Evolutionary conservation across 768 basidiomycete genomes (phyloP).

Genomic region (Mycena kentingensis): DNA sequence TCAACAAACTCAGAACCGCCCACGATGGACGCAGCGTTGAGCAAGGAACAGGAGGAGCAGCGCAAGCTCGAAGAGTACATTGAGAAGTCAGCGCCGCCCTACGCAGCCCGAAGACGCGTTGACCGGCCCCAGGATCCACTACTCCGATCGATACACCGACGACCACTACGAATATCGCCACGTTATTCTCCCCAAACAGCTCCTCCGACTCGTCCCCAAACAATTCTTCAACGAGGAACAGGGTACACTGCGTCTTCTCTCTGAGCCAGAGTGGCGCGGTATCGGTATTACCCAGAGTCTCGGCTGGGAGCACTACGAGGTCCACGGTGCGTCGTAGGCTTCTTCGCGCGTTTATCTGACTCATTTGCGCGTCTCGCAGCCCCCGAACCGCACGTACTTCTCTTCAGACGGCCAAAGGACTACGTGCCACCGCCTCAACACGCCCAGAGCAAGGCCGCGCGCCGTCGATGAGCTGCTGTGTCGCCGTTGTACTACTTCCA

Average conservation of each 20-base stretch:
- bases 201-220: conserved; percentile 92
- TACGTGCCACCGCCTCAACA: conserved; percentile 57
- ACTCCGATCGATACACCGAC: conserved; percentile 91
- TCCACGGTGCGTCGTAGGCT: conserved; percentile 67
- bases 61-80: conserved; percentile 74
- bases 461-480: conserved; percentile 15
- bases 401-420: conserved; percentile 83
- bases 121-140: conserved; percentile 66
- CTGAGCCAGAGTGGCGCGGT: conserved; percentile 92
- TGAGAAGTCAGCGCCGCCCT: conserved; percentile 56
- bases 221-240: conserved; percentile 75
- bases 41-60: conserved; percentile 41
- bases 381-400: conserved; percentile 90
- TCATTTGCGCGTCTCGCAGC: conserved; percentile 44
- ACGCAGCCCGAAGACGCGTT: conserved; percentile 15
- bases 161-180: conserved; percentile 95
- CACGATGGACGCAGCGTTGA: conserved; percentile 9
- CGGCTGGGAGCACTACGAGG: conserved; percentile 97
- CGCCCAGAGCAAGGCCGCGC: conserved; percentile 26
- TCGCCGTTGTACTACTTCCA: conserved; percentile 13
- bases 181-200: conserved; percentile 93
- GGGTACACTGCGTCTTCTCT: conserved; percentile 78
- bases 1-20: not conserved
- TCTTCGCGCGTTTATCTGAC: conserved; percentile 4
- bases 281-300: conserved; percentile 96